Base-by-base conservation (phyloP, 345 rosid genomes). In the Linum usitatissimum region DNA sequence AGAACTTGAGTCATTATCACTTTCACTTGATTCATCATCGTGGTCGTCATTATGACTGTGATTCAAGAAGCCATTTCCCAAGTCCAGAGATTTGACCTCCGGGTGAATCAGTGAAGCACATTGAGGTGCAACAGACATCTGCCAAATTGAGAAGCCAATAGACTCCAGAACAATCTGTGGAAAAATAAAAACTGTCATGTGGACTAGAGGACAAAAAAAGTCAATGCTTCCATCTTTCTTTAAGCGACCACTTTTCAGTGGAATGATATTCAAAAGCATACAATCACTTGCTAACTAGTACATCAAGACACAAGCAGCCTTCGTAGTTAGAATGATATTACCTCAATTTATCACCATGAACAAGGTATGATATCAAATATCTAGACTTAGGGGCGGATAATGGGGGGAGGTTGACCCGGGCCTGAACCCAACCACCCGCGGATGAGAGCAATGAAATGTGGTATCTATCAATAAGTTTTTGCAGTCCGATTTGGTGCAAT, bases 121-220 rank as follows among this genome's bases (percentile, higher is more conserved):
- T 49, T 48, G 30, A 0, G 93, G 93, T 45, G 87, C 78, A 60
- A 85, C 74, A 34, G 97, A 89, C 88, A 89, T 85, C 77, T 89
- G 97, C 97, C 98, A 92, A 72, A 92, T 87, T 58, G 98, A 81
- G 61, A 73, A 71, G 59, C 86, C 97, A 73, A 75, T 87, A 7
- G 94, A 79, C 68, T 89, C 84, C 18, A 92, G 76, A 53, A 83
- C 86, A 79, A 71, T 77, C 97, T 92, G 84, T 77, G 69, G 12
- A 34, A 4, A 56, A 48, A 68, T 60, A 65, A 10, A 61, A 39
- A 61, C 12, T 21, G 30, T 18, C 23, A 4, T 55, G 14, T 18
- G 30, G 38, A 9, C 10, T 9, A 20, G 6, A 55, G 6, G 6
- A 30, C 5, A 19, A 18, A 55, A 18, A 20, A 21, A 2, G 10